Base-by-base conservation (phyloP, 2,329 filamentous ascomycete species). In the Monosporascus sp. region DNA sequence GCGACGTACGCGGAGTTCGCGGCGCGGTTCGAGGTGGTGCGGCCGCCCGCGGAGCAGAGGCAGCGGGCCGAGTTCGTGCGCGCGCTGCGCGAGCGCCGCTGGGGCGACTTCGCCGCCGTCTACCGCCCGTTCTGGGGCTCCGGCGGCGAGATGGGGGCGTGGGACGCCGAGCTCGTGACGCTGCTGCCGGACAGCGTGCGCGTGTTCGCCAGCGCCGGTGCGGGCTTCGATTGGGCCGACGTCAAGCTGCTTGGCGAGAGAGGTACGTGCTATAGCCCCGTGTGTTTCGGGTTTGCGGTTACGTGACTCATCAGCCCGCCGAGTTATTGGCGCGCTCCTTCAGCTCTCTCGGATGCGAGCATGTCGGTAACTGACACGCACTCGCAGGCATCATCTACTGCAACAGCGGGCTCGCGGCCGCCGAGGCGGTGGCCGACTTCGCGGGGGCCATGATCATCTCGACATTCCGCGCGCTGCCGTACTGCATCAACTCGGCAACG, bases 341-440 rank as follows among this genome's bases (percentile, higher is more conserved):
- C 25, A 8, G 25, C 25, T 27, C 7, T 27, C 25, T 27, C 25
- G 25, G 6, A 27, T 22, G 38, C 2, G 18, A 8, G 39, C 17
- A 14, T 6, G 17, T 42, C 4, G 15, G 20, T 18, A 34, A 3
- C 17, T 31, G 38, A 53, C 47, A 25, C 3, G 3, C 17, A 14
- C n/a, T 2, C 7, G 9, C 48, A 80, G 80, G 83, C 38, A 80
- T 88, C 56, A 70, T 86, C 49, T 90, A 90, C 70, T 90, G 86
- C 74, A 90, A 90, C 70, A 80, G 83, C 3, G 86, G 85, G 2
- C 77, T 83, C 2, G 85, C 86, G 0, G 85, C 85, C 37, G 84
- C 84, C 6, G 87, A 90, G 62, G 82, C 86, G 5, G 86, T 90
- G 1, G 86, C 86, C 49, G 88, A 90, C 67, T 82, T 88, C 56